Evolutionary conservation across 768 basidiomycete genomes (phyloP).

Genomic region (Trametes coccinea): DNA sequence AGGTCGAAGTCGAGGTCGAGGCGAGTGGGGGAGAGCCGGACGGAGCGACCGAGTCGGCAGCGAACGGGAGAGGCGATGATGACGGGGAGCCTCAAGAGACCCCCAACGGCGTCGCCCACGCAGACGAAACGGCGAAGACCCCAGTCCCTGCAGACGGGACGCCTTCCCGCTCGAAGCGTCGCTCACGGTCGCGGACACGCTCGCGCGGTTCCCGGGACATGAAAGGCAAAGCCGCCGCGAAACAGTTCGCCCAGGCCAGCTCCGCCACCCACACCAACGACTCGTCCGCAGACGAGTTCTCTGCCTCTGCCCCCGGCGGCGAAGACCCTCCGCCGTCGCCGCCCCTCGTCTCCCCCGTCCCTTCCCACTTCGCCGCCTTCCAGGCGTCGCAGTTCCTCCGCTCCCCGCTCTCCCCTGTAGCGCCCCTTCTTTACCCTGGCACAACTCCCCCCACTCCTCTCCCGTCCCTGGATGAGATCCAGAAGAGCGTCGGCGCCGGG

Average conservation of each 20-base stretch:
- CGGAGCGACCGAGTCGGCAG: constrained; percentile 4
- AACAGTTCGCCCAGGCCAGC: constrained; percentile 48
- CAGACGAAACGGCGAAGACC: constrained; percentile 31
- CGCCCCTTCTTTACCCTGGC: constrained; percentile 61
- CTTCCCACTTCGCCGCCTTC: constrained; percentile 49
- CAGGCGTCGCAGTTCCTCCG: constrained; percentile 44
- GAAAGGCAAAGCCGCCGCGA: constrained; percentile 56
- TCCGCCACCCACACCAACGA: constrained; percentile 50
- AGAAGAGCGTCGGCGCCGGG: constrained; percentile 47
- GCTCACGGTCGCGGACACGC: constrained; percentile 67
- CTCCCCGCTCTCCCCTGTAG: constrained; percentile 46
- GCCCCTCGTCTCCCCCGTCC: constrained; percentile 55
- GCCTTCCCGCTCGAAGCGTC: constrained; percentile 60
- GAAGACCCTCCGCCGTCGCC: constrained; percentile 43
- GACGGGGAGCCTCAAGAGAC: constrained; percentile 13
- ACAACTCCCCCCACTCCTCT: constrained; percentile 67
- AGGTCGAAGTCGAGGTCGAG: not conserved
- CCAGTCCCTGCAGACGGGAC: constrained; percentile 36
- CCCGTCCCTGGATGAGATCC: constrained; percentile 78
- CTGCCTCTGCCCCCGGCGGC: constrained; percentile 22
- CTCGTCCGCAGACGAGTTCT: constrained; percentile 63
- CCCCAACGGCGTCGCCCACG: constrained; percentile 12
- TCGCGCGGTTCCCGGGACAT: constrained; percentile 69
- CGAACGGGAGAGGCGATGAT: constrained; percentile 12
- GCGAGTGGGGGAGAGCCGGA: not conserved